Evolutionary conservation across 306 rosid species (phyloP), one percentile per base, ranked within the genome.

Genomic region (Mimosa pudica): DNA sequence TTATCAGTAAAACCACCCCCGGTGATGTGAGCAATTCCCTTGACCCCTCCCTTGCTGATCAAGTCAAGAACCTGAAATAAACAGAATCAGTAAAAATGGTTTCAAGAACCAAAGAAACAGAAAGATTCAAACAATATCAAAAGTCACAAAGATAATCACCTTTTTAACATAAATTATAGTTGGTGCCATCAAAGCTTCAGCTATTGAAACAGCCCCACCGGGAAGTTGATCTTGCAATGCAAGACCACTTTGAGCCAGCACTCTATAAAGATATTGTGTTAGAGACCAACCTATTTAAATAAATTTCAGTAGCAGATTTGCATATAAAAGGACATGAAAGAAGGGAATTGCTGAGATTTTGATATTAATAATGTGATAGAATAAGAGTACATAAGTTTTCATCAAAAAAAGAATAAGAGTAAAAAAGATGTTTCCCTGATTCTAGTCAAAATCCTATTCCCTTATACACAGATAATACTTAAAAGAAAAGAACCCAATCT

Each of bases 1-100:
- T 91, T 91, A 77, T 95, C 98, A 0, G 98, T 93, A 52, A 95
- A 92, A 79, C 98, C 98, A 13, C 98, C 98, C 6, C 98, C 98
- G 0, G 98, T 95, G 79, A 92, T 84, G 81, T 91, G 98, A 75
- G 98, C 94, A 9, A 95, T 87, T 74, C 98, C 97, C 78, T 91
- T 95, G 49, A 95, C 87, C 66, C 99, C 97, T 76, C 98, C 99
- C 77, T 85, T 86, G 82, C 87, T 89, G 64, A 91, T 73, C 30
- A 95, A 55, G 83, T 91, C 93, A 54, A 95, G 96, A 54, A 92
- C 92, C 98, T 95, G 80, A 20, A 63, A 84, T 72, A 20, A 79
- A 14, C 12, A 51, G 38, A 71, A 38, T 70, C 20, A 70, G 7
- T 11, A 70, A 24, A 69, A 70, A 70, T 48, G 58, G 16, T 3